phyloP scores from a whole-genome alignment of 768 basidiomycete genomes.

The Rhodotorula diobovata region DNA sequence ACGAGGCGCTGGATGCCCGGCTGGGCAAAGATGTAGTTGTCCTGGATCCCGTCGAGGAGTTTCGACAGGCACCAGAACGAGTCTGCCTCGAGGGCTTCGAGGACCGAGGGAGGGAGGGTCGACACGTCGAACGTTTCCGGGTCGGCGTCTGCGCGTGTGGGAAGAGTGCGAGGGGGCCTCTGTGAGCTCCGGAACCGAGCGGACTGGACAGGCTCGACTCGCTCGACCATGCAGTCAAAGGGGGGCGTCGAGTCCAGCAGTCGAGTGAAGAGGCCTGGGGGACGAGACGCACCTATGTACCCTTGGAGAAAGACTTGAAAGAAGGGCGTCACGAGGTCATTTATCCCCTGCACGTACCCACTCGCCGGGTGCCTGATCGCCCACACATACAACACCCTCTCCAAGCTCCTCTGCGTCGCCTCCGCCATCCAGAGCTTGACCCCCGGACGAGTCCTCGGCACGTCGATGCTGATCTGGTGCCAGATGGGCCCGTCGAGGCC shows the following conservation, averaged over 20 bases:
- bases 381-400: constrained; percentile 96
- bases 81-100: constrained; percentile 90
- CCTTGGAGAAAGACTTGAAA: constrained; percentile 94
- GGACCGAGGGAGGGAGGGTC: constrained; percentile 61
- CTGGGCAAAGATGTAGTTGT: constrained; percentile 94
- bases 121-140: constrained; percentile 82
- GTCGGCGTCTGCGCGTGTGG: constrained; percentile 63
- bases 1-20: constrained; percentile 94
- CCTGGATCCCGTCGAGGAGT: constrained; percentile 92
- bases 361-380: constrained; percentile 97
- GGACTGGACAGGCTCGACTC: too few species aligned
- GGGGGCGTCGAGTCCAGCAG: too few species aligned
- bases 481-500: constrained; percentile 93
- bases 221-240: too few species aligned
- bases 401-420: constrained; percentile 83
- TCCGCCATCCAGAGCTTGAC: constrained; percentile 85
- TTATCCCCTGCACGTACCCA: constrained; percentile 98
- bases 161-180: background rate
- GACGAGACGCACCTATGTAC: constrained; percentile 67
- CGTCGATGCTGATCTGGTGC: constrained; percentile 99
- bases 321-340: constrained; percentile 95
- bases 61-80: constrained; percentile 97
- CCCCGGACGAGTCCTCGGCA: constrained; percentile 89
- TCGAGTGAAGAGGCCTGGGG: background rate
- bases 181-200: too few species aligned